Evolutionary conservation across 176 grass and related monocot species (phyloP).

Genomic region (Oryza meyeriana): DNA sequence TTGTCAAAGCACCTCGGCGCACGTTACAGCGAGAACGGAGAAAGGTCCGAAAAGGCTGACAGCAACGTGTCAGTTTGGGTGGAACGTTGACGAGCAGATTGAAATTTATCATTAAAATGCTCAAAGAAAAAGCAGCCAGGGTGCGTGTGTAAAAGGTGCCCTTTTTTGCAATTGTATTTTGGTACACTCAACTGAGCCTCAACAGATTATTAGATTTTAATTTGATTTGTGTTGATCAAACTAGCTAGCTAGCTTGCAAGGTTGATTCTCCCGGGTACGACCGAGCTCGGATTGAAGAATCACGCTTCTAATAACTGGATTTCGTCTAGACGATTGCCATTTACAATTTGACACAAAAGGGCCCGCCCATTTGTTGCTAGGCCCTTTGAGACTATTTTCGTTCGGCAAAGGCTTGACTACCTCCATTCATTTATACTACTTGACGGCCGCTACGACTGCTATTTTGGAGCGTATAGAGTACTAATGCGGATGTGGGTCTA

Average conservation of each 20-base stretch:
- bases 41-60: background rate
- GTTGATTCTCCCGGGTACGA: background rate
- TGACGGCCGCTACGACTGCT: too few relatives aligned
- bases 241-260: background rate
- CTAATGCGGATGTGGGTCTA: too few relatives aligned
- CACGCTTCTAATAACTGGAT: too few relatives aligned
- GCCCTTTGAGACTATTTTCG: too few relatives aligned
- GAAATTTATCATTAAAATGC: background rate
- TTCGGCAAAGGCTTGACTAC: too few relatives aligned
- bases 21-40: background rate
- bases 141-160: background rate
- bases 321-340: background rate
- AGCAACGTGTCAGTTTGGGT: background rate
- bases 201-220: background rate
- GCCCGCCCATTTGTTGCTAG: too few relatives aligned
- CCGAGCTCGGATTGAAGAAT: background rate
- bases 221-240: background rate
- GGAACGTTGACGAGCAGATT: background rate
- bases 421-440: too few relatives aligned
- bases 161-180: background rate
- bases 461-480: too few relatives aligned
- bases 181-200: background rate
- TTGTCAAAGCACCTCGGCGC: slow-evolving; percentile 2
- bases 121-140: background rate
- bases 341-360: too few relatives aligned